Evolutionary conservation across 2,329 filamentous ascomycete genomes (phyloP), one percentile per base, ranked within the genome.

Genomic region (Fusarium chuoi): DNA sequence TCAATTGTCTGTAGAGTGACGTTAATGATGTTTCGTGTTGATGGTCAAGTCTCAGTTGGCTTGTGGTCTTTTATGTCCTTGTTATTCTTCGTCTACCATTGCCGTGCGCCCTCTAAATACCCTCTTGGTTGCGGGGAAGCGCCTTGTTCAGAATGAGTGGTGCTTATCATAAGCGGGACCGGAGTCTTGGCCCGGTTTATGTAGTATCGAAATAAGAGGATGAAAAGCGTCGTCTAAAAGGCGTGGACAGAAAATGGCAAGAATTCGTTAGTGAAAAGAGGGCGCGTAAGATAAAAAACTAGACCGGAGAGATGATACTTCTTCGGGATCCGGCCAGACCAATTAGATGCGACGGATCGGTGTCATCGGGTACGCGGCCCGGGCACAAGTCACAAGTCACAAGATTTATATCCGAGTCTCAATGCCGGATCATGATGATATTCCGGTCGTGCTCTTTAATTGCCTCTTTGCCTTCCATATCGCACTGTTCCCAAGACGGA

Each of bases 81-180:
- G 28, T 26, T 30, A 49, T 41, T 4, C 45, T 41, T 36, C 42
- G 30, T 39, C 42, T 36, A 20, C 55, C 38, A 48, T 42, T 28
- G n/a, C 17, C 46, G 28, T 36, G 71, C 71, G 71, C 71, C 71
- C 71, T 74, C 71, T 17, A 72, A 74, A 44, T 58, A 70, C 45
- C 28, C 35, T 44, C 18, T 18, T 22, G 54, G 38, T 28, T 52
- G 65, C 54, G 52, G 69, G 56, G 66, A 55, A 56, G n/a, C 26
- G 41, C 49, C 63, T 64, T 45, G 22, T 22, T 15, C 13, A 13
- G 28, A 15, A 61, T 15, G 46, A 11, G 6, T 1, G 13, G 14
- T 35, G 56, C 57, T 69, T 68, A 68, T 69, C 49, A 36, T 68
- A 49, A 68, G 65, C 57, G 64, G 65, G 65, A 22, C 65, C 61